A percentile compares a stretch with the other conserved stretches of the same genome.
Evolutionary conservation across 2,329 filamentous ascomycete species (phyloP).

Genomic region (Fusarium burgessii): DNA sequence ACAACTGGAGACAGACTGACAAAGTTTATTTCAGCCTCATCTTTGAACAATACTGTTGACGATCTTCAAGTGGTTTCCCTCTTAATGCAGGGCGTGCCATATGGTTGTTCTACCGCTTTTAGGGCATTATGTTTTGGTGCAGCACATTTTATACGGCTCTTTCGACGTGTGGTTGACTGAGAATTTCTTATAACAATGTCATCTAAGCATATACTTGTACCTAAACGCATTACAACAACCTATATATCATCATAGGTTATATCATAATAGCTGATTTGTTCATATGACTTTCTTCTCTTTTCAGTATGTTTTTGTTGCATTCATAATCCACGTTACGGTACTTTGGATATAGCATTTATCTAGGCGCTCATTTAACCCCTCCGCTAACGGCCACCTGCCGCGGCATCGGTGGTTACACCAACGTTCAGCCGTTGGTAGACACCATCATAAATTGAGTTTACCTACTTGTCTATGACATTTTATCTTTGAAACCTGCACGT

Average conservation of each 20-base stretch:
- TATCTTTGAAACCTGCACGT: not conserved
- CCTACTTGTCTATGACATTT: conserved; percentile 3
- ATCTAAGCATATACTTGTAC: not conserved
- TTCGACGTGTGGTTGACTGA: not conserved
- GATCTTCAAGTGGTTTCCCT: not conserved
- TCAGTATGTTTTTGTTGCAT: not conserved
- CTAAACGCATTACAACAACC: too few relatives aligned
- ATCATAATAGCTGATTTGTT: not conserved
- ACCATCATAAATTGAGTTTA: conserved; percentile 11
- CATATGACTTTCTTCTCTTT: not conserved
- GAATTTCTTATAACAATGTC: not conserved
- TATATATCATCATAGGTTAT: not conserved
- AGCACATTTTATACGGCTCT: not conserved
- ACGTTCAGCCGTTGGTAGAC: not conserved
- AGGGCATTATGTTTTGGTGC: not conserved
- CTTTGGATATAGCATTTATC: not conserved
- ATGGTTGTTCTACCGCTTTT: not conserved
- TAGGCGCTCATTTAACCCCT: not conserved
- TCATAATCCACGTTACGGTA: not conserved
- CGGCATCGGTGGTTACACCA: conserved; percentile 2
- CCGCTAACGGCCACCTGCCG: not conserved
- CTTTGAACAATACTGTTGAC: not conserved
- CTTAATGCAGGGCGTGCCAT: not conserved
- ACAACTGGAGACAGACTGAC: not conserved
- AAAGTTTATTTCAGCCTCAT: conserved; percentile 29